phyloP scores from a whole-genome alignment of 768 basidiomycete genomes.

The Chalciporus piperatus region DNA sequence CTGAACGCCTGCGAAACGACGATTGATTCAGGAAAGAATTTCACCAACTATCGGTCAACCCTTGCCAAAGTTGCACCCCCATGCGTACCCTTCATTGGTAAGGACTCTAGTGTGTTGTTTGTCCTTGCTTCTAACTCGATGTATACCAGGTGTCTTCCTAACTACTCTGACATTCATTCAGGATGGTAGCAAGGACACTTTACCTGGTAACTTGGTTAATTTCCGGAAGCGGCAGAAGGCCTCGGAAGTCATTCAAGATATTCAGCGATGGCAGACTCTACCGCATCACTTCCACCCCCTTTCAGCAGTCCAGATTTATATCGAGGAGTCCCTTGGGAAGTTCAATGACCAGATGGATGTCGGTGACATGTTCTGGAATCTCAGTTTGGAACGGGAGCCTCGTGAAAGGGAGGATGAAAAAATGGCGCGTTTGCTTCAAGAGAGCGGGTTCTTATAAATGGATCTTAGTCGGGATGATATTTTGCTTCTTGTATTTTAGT shows the following conservation, averaged over 20 bases:
- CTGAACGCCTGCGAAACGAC: constrained; percentile 83
- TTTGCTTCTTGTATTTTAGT: constrained; percentile 7
- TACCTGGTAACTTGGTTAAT: constrained; percentile 81
- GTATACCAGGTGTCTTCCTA: constrained; percentile 79
- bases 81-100: constrained; percentile 96
- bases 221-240: constrained; percentile 94
- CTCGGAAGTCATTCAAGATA: constrained; percentile 95
- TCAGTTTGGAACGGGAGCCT: constrained; percentile 86
- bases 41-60: constrained; percentile 83
- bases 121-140: constrained; percentile 1
- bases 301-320: constrained; percentile 63
- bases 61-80: constrained; percentile 85
- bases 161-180: constrained; percentile 97
- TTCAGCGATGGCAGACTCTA: constrained; percentile 92
- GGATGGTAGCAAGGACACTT: constrained; percentile 88
- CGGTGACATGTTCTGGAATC: constrained; percentile 78
- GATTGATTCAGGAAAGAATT: constrained; percentile 92
- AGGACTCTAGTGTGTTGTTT: constrained; percentile 16
- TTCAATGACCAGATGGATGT: constrained; percentile 66
- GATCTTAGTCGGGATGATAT: neutral
- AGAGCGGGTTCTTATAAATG: constrained; percentile 76
- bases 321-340: constrained; percentile 75
- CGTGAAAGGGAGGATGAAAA: constrained; percentile 95
- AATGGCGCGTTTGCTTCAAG: constrained; percentile 87
- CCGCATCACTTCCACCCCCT: constrained; percentile 83